Evolutionary conservation across 2,329 filamentous ascomycete species (phyloP), one percentile per base, ranked within the genome.

Genomic region (Epichloe bromicola): DNA sequence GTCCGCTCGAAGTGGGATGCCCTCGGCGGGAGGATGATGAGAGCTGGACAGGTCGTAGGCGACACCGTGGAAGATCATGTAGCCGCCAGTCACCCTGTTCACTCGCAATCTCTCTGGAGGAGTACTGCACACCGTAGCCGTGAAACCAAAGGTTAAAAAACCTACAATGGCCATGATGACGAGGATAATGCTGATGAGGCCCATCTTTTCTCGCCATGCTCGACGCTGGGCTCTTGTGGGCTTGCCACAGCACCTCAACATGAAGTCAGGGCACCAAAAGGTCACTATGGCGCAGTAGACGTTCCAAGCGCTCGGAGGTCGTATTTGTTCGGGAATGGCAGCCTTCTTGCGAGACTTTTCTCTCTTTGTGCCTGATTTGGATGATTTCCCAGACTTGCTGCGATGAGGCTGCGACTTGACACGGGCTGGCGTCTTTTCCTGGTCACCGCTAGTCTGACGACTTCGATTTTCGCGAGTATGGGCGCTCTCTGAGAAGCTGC

Each of bases 201-300:
- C 93, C 75, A 98, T 94, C 76, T 98, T 98, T 66, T 98, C 93
- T 58, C 93, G 81, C 93, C 93, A 98, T 2, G 93, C 93, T 61
- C 88, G 80, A 63, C 89, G 85, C 67, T 97, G 88, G 15, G 85
- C 88, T 67, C 86, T 93, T 44, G 86, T 78, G 7, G 82, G 81
- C 74, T 86, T 94, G 39, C 90, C 89, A 61, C 89, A 93, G 68
- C 88, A 95, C 57, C 78, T 80, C 50, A 98, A 73, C 30, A 96
- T 69, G 55, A 91, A 86, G 63, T 89, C 84, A 0, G 93, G 93
- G 52, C 82, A 86, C 90, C 93, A 97, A 62, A 62, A 96, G 0
- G 93, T 98, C 57, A 98, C 71, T 56, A 95, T 80, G 46, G 86
- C 85, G 68, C 93, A 98, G 71, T 98, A 98, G 4, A 94, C 83